These are phyloP conservation scores for Teunomyces pallodes DNA, from an alignment of 805 yeast genomes.

Conservation along the genomic window DNA sequence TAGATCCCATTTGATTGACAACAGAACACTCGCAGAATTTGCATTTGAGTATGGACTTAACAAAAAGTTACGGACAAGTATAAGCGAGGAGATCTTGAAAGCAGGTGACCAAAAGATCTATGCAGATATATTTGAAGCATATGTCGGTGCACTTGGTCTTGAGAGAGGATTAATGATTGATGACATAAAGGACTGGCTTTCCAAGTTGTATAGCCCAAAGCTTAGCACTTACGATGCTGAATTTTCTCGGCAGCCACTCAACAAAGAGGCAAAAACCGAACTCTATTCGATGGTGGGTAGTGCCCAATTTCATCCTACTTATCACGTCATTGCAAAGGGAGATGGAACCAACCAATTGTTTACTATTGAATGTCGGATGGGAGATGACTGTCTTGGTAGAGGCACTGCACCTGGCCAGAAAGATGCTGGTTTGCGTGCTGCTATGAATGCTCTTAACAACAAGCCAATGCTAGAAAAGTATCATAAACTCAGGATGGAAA, in stretches of 20 bases:
- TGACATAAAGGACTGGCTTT: constrained; percentile 57
- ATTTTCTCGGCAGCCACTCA: constrained; percentile 38
- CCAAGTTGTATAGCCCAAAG: constrained; percentile 48
- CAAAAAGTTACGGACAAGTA: constrained; percentile 49
- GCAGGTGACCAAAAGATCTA: constrained; percentile 64
- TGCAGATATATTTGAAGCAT: constrained; percentile 94
- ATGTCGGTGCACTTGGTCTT: constrained; percentile 76
- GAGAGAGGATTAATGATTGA: constrained; percentile 51
- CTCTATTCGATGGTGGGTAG: constrained; percentile 79
- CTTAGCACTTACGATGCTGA: constrained; percentile 31
- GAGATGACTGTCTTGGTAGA: constrained; percentile 61
- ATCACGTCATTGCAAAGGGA: constrained; percentile 47
- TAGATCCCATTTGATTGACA: constrained; percentile 70
- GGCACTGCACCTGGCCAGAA: constrained; percentile 71
- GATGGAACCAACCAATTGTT: constrained; percentile 51
- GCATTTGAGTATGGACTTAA: constrained; percentile 67
- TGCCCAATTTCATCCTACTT: constrained; percentile 61
- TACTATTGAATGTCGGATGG: constrained; percentile 64
- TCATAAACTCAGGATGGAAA: constrained; percentile 46
- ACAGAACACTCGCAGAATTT: constrained; percentile 69
- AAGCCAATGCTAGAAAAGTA: constrained; percentile 61
- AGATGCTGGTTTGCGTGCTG: constrained; percentile 83
- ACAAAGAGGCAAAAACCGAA: constrained; percentile 71
- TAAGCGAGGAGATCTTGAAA: constrained; percentile 43
- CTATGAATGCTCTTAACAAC: constrained; percentile 70